These are phyloP conservation scores for Cucumis sativus DNA, from an alignment of 306 rosid species.

Conservation along the genomic window Cucumber_9930_V3 NC_026658.2:13722001-13722500, in stretches of 20 bases:
- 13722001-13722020: too few species aligned
- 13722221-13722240: not conserved
- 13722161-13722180: not conserved
- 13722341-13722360: conserved; percentile 40
- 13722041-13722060: not conserved
- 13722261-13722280: conserved; percentile 16
- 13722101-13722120: not conserved
- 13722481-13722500: conserved; percentile 48
- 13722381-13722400: conserved; percentile 41
- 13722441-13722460: conserved; percentile 44
- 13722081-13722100: not conserved
- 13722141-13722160: not conserved
- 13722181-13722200: not conserved
- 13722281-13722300: conserved; percentile 42
- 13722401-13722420: conserved; percentile 44
- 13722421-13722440: conserved; percentile 41
- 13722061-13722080: not conserved
- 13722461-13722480: conserved; percentile 33
- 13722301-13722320: conserved; percentile 39
- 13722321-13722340: conserved; percentile 30
- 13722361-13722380: conserved; percentile 40
- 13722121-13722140: not conserved
- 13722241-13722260: not conserved
- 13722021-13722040: not conserved
- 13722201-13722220: not conserved